phyloP scores from a whole-genome alignment of 2,329 filamentous ascomycete species.

The Pestalotiopsis sp. region DNA sequence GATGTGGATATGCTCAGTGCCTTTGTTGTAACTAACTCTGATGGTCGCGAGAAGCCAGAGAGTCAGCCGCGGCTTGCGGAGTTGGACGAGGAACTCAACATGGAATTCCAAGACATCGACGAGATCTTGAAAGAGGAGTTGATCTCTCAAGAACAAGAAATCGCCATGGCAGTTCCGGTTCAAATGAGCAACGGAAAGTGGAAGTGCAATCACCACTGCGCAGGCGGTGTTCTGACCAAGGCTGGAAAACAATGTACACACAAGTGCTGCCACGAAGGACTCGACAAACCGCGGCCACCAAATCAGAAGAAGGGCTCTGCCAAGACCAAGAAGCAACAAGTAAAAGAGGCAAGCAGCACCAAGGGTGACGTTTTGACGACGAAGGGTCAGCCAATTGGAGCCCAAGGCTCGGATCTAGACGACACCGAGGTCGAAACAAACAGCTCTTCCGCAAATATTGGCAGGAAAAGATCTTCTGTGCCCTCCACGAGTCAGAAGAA shows the following conservation, averaged over 20 bases:
- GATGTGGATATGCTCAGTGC: slow-evolving; percentile 45
- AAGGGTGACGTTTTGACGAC: background rate
- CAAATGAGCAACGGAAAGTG: slow-evolving; percentile 72
- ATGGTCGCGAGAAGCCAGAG: slow-evolving; percentile 20
- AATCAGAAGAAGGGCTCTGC: slow-evolving; percentile 26
- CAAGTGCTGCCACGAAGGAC: slow-evolving; percentile 70
- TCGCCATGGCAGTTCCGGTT: slow-evolving; percentile 36
- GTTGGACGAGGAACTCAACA: slow-evolving; percentile 26
- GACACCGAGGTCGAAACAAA: background rate
- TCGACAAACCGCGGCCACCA: slow-evolving; percentile 62
- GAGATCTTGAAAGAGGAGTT: slow-evolving; percentile 38
- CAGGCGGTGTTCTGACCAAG: slow-evolving; percentile 37
- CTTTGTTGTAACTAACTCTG: slow-evolving; percentile 25
- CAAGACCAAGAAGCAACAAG: slow-evolving; percentile 27
- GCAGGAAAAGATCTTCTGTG: background rate
- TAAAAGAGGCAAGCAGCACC: background rate
- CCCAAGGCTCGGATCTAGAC: background rate
- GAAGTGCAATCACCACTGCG: slow-evolving; percentile 72
- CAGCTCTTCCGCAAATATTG: background rate
- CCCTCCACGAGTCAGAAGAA: background rate
- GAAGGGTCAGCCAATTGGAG: background rate
- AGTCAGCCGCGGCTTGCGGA: slow-evolving; percentile 15
- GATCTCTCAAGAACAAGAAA: background rate
- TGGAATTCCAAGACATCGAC: slow-evolving; percentile 57
- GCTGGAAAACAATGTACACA: slow-evolving; percentile 64